Percentiles rank a stretch among this genome's conserved stretches.
These are phyloP conservation scores for Fusarium anthophilum DNA, from an alignment of 2,329 filamentous ascomycete species.

Conservation along the genomic window DNA sequence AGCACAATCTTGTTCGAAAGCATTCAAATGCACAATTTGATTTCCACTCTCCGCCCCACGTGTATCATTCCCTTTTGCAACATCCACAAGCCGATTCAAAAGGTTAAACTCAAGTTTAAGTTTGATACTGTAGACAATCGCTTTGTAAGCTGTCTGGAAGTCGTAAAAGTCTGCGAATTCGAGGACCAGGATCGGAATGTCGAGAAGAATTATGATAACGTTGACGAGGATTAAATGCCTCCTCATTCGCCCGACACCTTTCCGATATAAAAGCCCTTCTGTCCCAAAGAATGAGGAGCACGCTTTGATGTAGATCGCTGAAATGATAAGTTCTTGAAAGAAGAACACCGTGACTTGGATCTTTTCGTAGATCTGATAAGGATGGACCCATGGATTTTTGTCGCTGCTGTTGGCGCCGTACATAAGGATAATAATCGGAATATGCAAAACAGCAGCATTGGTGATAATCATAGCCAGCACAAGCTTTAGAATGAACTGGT, in stretches of 20 bases:
- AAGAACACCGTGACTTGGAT: conserved; percentile 65
- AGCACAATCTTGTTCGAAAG: not conserved
- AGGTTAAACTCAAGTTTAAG: conserved; percentile 51
- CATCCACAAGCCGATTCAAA: conserved; percentile 41
- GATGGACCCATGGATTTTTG: conserved; percentile 25
- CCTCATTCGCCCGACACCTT: conserved; percentile 15
- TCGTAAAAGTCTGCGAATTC: conserved; percentile 50
- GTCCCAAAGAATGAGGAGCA: conserved; percentile 6
- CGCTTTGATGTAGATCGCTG: conserved; percentile 57
- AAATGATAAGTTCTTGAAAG: conserved; percentile 64
- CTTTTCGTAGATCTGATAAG: conserved; percentile 61
- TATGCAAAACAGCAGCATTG: conserved; percentile 58
- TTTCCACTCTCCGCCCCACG: not conserved
- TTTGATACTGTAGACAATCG: conserved; percentile 48
- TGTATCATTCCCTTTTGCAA: not conserved
- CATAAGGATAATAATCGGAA: conserved; percentile 64
- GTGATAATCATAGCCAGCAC: conserved; percentile 67
- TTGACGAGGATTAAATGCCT: conserved; percentile 55
- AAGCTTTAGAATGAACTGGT: conserved; percentile 56
- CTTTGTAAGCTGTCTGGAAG: conserved; percentile 39
- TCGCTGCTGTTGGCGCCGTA: conserved; percentile 59
- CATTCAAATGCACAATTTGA: not conserved
- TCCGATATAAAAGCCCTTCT: not conserved
- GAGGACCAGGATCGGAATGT: conserved; percentile 46
- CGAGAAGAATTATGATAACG: conserved; percentile 52